Base-by-base conservation (phyloP, 2,329 filamentous ascomycete species). In the Colletotrichum sp. region DNA sequence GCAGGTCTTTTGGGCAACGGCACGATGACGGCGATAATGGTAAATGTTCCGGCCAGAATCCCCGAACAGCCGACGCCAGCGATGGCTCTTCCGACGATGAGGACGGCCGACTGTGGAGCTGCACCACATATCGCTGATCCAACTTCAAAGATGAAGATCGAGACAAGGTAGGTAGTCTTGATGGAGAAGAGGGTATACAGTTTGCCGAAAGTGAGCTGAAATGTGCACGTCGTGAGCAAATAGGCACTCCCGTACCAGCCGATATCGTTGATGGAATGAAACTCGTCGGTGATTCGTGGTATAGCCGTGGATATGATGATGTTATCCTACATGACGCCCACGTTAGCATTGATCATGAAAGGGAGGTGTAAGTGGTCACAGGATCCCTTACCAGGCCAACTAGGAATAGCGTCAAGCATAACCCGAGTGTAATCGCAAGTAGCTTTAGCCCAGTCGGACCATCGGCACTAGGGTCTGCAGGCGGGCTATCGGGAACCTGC, bases 251-350 rank as follows among this genome's bases (percentile, higher is more conserved):
- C 80, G 74, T 83, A 81, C 79, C 79, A 88, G 52, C 85, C 85
- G 18, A 89, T 84, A 68, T 88, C 86, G 32, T 82, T 80, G 3
- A 87, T 80, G 30, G 85, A 82, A n/a, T 84, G 80, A 75, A 86
- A 82, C 30, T 83, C 79, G 71, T 81, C 77, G 2, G 81, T 80
- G 60, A 84, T 83, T 13, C 80, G 80, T 4, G 83, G 83, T 24
- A 83, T 80, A 13, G 84, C 83, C 4, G 83, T 87, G 7, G 84
- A 79, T 36, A 86, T 82, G 67, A 86, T 85, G 21, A 82, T 82
- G 75, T 80, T 81, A 77, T 85, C 84, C 83, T 83, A 16, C 16
- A 8, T n/a, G 26, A 0, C 28, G 13, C 4, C 59, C 28, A 21
- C 16, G 18, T 61, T 32, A 61, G 59, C 26, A 30, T 26, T 12